Conservation (phyloP, 352 stramenopile genomes). For the Phytophthora hybrid region DNA sequence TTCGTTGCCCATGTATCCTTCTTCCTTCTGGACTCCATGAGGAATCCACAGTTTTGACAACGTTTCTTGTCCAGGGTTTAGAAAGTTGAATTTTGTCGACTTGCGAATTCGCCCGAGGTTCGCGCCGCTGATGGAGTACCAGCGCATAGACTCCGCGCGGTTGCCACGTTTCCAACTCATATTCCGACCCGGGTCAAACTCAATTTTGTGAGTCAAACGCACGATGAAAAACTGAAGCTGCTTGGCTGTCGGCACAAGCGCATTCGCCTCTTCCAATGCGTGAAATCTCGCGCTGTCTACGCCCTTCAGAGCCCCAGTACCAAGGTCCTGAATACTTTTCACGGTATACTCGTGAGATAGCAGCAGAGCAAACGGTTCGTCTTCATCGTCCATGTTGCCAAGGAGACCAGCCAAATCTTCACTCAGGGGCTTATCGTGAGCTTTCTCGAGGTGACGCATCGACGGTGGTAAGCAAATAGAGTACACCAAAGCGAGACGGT, state of each 20-base stretch:
- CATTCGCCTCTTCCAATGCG: constrained; percentile 9
- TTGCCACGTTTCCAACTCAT: background rate
- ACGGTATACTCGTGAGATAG: constrained; percentile 30
- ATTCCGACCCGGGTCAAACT: background rate
- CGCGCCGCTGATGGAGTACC: background rate
- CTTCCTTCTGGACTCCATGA: constrained; percentile 18
- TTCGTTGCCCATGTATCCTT: constrained; percentile 23
- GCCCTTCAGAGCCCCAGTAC: constrained; percentile 25
- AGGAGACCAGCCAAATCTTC: constrained; percentile 30
- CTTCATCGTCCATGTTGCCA: constrained; percentile 32
- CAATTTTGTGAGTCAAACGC: constrained; percentile 21
- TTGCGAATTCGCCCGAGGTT: background rate
- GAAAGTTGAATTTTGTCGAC: constrained; percentile 12
- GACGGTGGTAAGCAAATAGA: constrained; percentile 25
- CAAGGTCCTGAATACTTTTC: constrained; percentile 19
- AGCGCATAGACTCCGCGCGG: background rate
- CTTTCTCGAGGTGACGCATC: constrained; percentile 19
- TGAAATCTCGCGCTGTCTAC: constrained; percentile 24
- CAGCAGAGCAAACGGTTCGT: constrained; percentile 36
- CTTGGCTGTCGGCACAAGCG: background rate
- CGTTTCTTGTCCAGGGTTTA: constrained; percentile 28
- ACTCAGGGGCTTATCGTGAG: background rate
- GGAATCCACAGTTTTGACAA: constrained; percentile 14
- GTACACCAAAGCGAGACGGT: constrained; percentile 29
- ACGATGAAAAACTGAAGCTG: constrained; percentile 20